Base-by-base conservation (phyloP, 371 early-diverging fungal genomes). In the Mortierella sp. region DNA sequence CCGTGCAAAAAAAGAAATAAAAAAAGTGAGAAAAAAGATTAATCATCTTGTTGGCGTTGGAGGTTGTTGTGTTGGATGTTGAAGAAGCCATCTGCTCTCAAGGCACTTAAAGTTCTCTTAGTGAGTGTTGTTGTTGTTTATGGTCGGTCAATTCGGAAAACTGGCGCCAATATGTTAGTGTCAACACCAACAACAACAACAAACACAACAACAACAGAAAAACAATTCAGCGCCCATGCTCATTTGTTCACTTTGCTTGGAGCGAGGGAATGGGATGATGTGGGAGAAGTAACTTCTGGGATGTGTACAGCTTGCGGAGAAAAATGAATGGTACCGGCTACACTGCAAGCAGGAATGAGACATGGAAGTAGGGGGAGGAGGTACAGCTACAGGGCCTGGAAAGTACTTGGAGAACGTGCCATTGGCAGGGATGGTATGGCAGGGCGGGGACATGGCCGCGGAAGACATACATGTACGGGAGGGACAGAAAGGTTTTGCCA, bases 31-130 rank as follows among this genome's bases (percentile, higher is more conserved):
- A 51, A 19, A 51, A 19, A 51, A 50, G 24, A 21, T 11, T 55
- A 11, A 10, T 26, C 26, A 26, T 11, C 28, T 28, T 57, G 59
- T 57, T 31, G 59, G 31, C 55, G 55, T 55, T 57, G 3, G 14
- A n/a, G n/a, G n/a, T n/a, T 11, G 28, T 57, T 57, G 59, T 14
- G 11, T 14, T 57, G 0, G 5, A 13, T 28, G 59, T 31, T 28
- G 14, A 28, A 57, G 31, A 57, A 57, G 59, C 59, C 31, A 57
- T 57, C 28, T 57, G 59, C 59, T 57, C 59, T 31, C 59, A 57
- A 2, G 48, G 5, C 5, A 5, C 10, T 57, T 57, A 28, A 14
- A 28, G 28, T 57, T 55, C 26, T 28, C 4, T 28, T 57, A 57
- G 28, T 28, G 57, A 57, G 28, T 28, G 57, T 57, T 57, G 28